phyloP scores from a whole-genome alignment of 495 filamentous ascomycete genomes.

The Aspergillus bertholletiae region DNA sequence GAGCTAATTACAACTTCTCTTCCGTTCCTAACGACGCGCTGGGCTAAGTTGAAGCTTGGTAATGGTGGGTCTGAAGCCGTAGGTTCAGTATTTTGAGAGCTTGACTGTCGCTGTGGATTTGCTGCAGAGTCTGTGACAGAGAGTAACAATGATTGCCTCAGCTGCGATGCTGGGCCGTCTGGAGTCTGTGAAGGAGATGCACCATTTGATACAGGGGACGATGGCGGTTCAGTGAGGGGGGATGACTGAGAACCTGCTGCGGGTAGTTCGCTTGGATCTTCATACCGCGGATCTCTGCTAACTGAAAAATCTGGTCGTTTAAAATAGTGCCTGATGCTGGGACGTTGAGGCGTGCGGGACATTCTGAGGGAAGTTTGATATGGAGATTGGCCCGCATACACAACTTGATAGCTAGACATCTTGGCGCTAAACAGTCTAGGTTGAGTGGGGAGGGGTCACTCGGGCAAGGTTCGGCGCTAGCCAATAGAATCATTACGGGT shows the following conservation, averaged over 20 bases:
- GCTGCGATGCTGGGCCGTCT: slow-evolving; percentile 15
- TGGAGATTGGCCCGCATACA: background rate
- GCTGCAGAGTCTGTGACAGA: slow-evolving; percentile 5
- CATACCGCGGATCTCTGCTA: background rate
- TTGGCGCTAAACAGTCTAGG: no score
- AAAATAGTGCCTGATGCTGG: slow-evolving; percentile 38
- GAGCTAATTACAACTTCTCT: slow-evolving; percentile 60
- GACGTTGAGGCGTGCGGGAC: slow-evolving; percentile 23
- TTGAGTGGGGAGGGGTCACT: background rate
- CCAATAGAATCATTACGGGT: no score
- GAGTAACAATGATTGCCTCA: slow-evolving; percentile 13
- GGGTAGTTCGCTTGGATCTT: slow-evolving; percentile 9
- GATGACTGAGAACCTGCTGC: slow-evolving; percentile 23
- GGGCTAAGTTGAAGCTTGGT: slow-evolving; percentile 26
- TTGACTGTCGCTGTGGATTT: slow-evolving; percentile 10
- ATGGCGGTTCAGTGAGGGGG: slow-evolving; percentile 31
- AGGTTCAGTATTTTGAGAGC: slow-evolving; percentile 16
- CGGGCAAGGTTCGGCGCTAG: no score
- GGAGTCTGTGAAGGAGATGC: slow-evolving; percentile 17
- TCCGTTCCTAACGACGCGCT: slow-evolving; percentile 46
- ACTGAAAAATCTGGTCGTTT: slow-evolving; percentile 26
- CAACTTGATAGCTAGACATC: background rate
- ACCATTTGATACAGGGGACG: slow-evolving; percentile 22
- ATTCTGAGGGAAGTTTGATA: slow-evolving; percentile 5
- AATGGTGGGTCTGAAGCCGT: slow-evolving; percentile 1